Base-by-base conservation (phyloP, 2,329 filamentous ascomycete genomes). In the Pseudogymnoascus sp. region DNA sequence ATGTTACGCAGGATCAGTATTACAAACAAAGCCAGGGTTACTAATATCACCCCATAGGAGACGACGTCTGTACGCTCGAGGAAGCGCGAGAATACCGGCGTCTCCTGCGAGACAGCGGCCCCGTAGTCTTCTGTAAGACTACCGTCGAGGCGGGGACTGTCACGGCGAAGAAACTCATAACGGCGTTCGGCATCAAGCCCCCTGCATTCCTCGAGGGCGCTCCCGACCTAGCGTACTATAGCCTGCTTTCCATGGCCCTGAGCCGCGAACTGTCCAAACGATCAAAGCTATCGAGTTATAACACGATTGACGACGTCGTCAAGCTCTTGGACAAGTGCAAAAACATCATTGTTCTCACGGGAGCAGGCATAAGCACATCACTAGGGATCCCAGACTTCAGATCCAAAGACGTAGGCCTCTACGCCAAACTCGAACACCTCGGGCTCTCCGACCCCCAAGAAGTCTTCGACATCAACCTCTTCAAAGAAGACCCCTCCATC, bases 321-420 rank as follows among this genome's bases (percentile, higher is more conserved):
- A 77, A 81, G 12, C 79, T 99, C 60, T 82, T 99, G 45, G 80
- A 84, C 68, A 82, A 83, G 64, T 85, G 87, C 63, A 84, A 84
- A 68, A 96, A 96, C 74, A 92, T 99, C 73, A 85, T 99, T 70
- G 89, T 97, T 67, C 84, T 99, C 67, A 97, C 94, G 0, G 94
- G 94, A 60, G 94, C 94, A 16, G 94, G 94, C 67, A 97, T 99
- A 68, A 97, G 92, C 25, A 99, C 94, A 0, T 96, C 91, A 60
- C 85, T 99, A 19, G 94, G 94, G 65, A 97, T 99, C 64, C 94
- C 94, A 4, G 94, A 99, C 74, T 99, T 99, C 72, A 88, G 94
- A 67, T 97, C 92, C 60, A 94, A 94, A 74, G 89, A 91, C 70
- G 96, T 88, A 1, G 93, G 93, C 59, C 87, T 97, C 62, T 97